These are phyloP conservation scores for Sclerotinia trifoliorum DNA, from an alignment of 2,329 filamentous ascomycete species.

Conservation along the genomic window DNA sequence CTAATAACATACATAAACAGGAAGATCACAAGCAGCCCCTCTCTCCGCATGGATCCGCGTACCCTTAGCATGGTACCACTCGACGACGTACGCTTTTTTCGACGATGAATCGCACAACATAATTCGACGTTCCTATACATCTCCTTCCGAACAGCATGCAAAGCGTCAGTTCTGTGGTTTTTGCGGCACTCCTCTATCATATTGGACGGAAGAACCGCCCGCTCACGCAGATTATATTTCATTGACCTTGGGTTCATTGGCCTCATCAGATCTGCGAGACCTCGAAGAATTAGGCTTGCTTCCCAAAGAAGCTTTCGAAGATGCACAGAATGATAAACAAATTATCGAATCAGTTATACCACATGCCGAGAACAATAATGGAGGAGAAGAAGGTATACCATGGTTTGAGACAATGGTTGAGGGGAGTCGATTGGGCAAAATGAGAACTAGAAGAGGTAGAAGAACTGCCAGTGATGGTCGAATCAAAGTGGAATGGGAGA, in stretches of 20 bases:
- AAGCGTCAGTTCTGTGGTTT: conserved; percentile 86
- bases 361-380: conserved; percentile 3
- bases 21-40: conserved; percentile 65
- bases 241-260: conserved; percentile 75
- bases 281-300: conserved; percentile 76
- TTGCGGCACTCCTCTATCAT: conserved; percentile 82
- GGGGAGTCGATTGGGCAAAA: conserved; percentile 68
- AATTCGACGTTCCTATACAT: conserved; percentile 67
- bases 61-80: conserved; percentile 77
- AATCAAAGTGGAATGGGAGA: conserved; percentile 76
- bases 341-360: conserved; percentile 34
- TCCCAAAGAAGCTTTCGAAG: conserved; percentile 47
- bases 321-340: conserved; percentile 38
- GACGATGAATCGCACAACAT: conserved; percentile 69
- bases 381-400: conserved; percentile 56
- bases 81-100: conserved; percentile 71
- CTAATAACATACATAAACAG: conserved; percentile 45
- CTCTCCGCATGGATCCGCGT: conserved; percentile 81
- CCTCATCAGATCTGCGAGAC: conserved; percentile 66
- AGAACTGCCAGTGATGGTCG: conserved; percentile 58
- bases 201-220: conserved; percentile 73
- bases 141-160: conserved; percentile 52
- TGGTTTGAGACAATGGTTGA: conserved; percentile 85
- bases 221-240: conserved; percentile 76
- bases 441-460: conserved; percentile 60